Evolutionary conservation across 805 yeast species (phyloP), one percentile per base, ranked within the genome.

Genomic region (Candida nemodendra): DNA sequence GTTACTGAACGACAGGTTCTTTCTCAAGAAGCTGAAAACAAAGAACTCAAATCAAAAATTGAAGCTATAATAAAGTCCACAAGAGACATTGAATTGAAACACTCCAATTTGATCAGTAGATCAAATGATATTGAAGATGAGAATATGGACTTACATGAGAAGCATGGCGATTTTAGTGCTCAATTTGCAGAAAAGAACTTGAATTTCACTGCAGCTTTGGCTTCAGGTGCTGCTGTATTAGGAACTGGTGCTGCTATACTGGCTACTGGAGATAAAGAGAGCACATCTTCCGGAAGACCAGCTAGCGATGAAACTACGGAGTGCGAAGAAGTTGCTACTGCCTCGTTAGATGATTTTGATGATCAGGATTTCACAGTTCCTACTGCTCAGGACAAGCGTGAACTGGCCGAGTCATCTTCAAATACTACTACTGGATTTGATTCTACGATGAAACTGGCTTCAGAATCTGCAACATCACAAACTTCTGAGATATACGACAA

Each of bases 1-100:
- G 86, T 87, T 27, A 77, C 77, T 50, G 69, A 77, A 38, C 80
- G 83, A 28, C 96, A 89, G 57, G 70, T 82, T 33, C 81, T 77
- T 27, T 78, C 84, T 4, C 64, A 59, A 45, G 72, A 84, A 47
- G 67, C 68, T 18, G 69, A 70, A 52, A 63, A 68, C 36, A 64
- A 68, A 34, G 72, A 69, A 27, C 44, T 63, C 26, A 50, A 38
- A 32, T 11, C 38, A 1, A 53, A 54, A 29, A 51, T 64, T 18
- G 50, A 47, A 9, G 48, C 42, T 6, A 35, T 61, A 7, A 32
- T 38, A n/a, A 40, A 46, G 16, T 47, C 60, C 2, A 58, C 62
- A 28, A 40, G 39, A 14, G 62, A 53, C 6, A 46, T 61, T 28
- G 56, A 56, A 13, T 32, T 45, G 6, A 55, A 51, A 36, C 65